phyloP scores from a whole-genome alignment of 2,329 filamentous ascomycete genomes.

The Xylariaceae sp. region DNA sequence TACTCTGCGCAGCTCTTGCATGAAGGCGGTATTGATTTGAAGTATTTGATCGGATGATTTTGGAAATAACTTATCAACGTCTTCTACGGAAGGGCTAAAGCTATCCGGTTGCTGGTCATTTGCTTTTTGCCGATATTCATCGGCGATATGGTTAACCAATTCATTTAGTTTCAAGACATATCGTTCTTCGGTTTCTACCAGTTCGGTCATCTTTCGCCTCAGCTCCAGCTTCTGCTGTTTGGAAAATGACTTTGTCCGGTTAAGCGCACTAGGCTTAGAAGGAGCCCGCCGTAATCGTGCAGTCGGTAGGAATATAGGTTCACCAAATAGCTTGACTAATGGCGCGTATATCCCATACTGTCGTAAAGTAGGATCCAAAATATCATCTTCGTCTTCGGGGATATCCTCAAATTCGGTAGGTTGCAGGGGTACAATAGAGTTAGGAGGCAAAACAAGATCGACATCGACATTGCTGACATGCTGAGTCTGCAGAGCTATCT shows the following conservation, averaged over 20 bases:
- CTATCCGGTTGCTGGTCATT: conserved; percentile 64
- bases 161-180: conserved; percentile 90
- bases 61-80: conserved; percentile 81
- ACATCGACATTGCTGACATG: conserved; percentile 85
- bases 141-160: conserved; percentile 79
- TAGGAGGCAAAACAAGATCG: conserved; percentile 83
- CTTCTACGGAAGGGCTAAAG: conserved; percentile 72
- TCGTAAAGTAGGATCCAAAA: conserved; percentile 66
- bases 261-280: conserved; percentile 82
- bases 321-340: conserved; percentile 79
- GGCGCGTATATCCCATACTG: conserved; percentile 81
- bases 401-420: conserved; percentile 65
- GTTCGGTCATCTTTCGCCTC: conserved; percentile 85
- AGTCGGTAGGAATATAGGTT: conserved; percentile 85
- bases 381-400: conserved; percentile 68
- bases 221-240: conserved; percentile 83
- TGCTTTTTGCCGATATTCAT: conserved; percentile 77
- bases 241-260: conserved; percentile 77
- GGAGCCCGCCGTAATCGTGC: conserved; percentile 83
- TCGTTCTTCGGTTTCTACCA: conserved; percentile 91
- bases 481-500: conserved; percentile 79
- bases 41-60: conserved; percentile 80
- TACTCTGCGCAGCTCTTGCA: conserved; percentile 75
- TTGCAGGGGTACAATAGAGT: conserved; percentile 71
- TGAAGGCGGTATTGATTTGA: conserved; percentile 79